phyloP scores from a whole-genome alignment of 2,329 filamentous ascomycete species.

The Calycina herbarum region DNA sequence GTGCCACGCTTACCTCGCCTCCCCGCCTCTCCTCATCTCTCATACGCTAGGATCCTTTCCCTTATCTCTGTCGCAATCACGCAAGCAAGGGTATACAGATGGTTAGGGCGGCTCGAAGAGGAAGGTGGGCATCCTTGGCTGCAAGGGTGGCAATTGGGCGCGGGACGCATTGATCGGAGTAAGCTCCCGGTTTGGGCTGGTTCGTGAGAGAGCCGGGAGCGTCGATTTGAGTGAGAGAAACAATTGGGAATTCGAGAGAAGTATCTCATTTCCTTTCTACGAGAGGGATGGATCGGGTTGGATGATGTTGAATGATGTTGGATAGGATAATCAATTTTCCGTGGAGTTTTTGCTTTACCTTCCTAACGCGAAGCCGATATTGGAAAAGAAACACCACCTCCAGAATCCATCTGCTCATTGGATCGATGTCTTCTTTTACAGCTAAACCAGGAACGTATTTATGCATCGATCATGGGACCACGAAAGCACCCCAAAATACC shows the following conservation, averaged over 20 bases:
- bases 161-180: constrained; percentile 2
- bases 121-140: constrained; percentile 3
- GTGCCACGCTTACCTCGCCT: neutral
- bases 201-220: neutral
- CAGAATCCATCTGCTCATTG: too few species aligned
- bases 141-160: neutral
- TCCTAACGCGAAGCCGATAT: neutral
- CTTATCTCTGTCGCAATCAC: constrained; percentile 6
- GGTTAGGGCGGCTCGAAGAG: neutral
- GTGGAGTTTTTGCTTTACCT: neutral
- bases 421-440: too few species aligned
- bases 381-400: neutral
- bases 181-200: neutral
- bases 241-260: neutral
- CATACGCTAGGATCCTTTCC: constrained; percentile 7
- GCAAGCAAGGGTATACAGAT: neutral
- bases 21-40: neutral
- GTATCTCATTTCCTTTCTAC: neutral
- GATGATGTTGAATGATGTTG: neutral
- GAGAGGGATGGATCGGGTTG: neutral
- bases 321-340: neutral
- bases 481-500: neutral
- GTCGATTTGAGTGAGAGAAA: neutral
- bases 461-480: too few species aligned
- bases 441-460: too few species aligned